Conservation (phyloP, 179 eudicot species). For the Vitellaria paradoxa region DNA sequence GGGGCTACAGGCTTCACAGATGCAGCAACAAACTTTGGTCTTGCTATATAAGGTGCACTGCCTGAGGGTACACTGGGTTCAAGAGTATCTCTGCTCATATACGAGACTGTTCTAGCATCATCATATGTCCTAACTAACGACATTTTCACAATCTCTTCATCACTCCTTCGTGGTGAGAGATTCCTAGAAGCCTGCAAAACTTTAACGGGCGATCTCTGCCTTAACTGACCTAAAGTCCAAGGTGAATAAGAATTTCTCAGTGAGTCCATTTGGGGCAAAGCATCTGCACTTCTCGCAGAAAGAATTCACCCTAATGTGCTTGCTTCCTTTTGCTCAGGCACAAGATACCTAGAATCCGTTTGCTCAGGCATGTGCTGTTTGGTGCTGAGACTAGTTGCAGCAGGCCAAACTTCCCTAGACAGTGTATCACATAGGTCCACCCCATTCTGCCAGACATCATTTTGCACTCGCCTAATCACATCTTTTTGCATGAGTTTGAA, state of each 20-base stretch:
- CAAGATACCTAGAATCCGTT: constrained; percentile 18
- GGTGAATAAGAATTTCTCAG: constrained; percentile 52
- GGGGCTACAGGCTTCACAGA: constrained; percentile 46
- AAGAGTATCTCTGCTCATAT: constrained; percentile 39
- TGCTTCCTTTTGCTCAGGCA: constrained; percentile 21
- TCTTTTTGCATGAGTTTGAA: constrained; percentile 70
- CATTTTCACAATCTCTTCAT: constrained; percentile 50
- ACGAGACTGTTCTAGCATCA: constrained; percentile 46
- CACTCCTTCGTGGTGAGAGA: constrained; percentile 47
- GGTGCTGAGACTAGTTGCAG: constrained; percentile 25
- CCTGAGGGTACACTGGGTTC: constrained; percentile 49
- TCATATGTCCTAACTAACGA: constrained; percentile 51
- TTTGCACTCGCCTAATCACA: constrained; percentile 29
- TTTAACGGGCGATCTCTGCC: constrained; percentile 64
- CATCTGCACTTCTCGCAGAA: constrained; percentile 39
- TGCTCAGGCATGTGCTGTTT: constrained; percentile 30
- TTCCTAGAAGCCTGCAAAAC: constrained; percentile 38
- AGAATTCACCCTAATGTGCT: constrained; percentile 33
- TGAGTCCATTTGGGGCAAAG: constrained; percentile 32
- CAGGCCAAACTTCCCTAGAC: constrained; percentile 47
- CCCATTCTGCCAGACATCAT: constrained; percentile 29
- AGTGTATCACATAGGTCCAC: constrained; percentile 71
- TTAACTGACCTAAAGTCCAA: constrained; percentile 51
- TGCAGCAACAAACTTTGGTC: constrained; percentile 39
- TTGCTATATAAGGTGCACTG: constrained; percentile 42